Percentiles rank a stretch among this genome's conserved stretches.
phyloP scores from a whole-genome alignment of 805 yeast genomes.

The Lipomyces sp. region DNA sequence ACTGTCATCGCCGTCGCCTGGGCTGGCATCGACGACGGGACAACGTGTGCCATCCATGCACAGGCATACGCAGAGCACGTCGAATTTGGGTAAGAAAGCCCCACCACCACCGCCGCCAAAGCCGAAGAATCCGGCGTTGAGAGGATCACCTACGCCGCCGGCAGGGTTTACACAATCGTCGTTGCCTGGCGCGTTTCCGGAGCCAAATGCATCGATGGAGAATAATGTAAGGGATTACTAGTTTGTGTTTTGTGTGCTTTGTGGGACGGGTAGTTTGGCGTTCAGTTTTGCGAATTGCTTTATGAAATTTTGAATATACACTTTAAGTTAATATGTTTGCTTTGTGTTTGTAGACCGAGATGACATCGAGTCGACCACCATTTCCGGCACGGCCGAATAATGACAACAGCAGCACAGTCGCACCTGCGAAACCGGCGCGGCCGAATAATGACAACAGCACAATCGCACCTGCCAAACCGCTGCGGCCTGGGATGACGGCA shows the following conservation, averaged over 20 bases:
- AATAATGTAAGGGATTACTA: conserved; percentile 28
- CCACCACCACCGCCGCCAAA: conserved; percentile 40
- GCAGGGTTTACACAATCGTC: conserved; percentile 7
- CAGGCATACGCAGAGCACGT: conserved; percentile 30
- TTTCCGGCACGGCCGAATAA: too few relatives aligned
- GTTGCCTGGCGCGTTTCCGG: neutral
- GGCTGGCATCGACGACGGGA: conserved; percentile 21
- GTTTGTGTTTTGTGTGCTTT: neutral
- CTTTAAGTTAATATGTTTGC: neutral
- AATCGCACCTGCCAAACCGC: too few relatives aligned
- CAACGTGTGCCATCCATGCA: conserved; percentile 33
- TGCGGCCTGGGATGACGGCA: conserved; percentile 16
- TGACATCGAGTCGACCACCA: too few relatives aligned
- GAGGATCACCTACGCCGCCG: conserved; percentile 26
- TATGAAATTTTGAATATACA: too few relatives aligned
- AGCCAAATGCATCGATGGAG: conserved; percentile 1
- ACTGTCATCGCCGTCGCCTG: conserved; percentile 30
- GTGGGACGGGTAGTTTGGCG: neutral
- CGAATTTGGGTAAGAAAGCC: conserved; percentile 35
- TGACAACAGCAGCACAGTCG: too few relatives aligned
- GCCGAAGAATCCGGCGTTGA: conserved; percentile 28
- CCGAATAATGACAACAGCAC: too few relatives aligned
- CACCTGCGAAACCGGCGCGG: too few relatives aligned
- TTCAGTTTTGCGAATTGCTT: neutral
- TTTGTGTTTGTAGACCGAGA: neutral